These are phyloP conservation scores for Diaporthe capsici DNA, from an alignment of 2,329 filamentous ascomycete genomes.

Conservation along the genomic window DNA sequence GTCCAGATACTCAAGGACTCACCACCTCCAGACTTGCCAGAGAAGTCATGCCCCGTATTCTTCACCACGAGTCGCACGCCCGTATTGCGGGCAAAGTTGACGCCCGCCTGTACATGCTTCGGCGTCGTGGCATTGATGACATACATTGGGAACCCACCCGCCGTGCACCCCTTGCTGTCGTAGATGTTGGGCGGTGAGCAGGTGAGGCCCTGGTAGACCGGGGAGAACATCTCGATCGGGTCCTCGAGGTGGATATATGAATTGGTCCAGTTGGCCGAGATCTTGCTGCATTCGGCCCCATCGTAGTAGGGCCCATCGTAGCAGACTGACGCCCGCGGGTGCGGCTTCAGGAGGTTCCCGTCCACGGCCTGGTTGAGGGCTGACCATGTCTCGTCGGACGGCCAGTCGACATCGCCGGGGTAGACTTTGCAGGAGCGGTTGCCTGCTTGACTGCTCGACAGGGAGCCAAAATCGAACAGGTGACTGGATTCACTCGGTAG, in stretches of 20 bases:
- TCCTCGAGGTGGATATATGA: constrained; percentile 52
- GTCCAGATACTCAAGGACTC: constrained; percentile 64
- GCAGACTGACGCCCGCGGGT: constrained; percentile 51
- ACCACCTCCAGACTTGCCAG: constrained; percentile 63
- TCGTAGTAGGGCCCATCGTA: constrained; percentile 48
- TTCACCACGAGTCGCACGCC: constrained; percentile 64
- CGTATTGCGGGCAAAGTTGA: constrained; percentile 57
- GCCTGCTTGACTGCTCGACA: too few relatives aligned
- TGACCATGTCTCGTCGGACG: constrained; percentile 49
- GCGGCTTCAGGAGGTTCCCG: constrained; percentile 51
- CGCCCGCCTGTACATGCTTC: constrained; percentile 53
- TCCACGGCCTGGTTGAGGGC: constrained; percentile 49
- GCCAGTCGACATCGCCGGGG: constrained; percentile 50
- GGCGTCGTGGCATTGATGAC: constrained; percentile 54
- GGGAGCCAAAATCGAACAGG: constrained; percentile 4
- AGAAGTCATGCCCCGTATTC: constrained; percentile 68
- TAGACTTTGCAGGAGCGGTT: constrained; percentile 47
- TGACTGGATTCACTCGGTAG: not conserved
- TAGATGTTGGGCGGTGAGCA: constrained; percentile 45
- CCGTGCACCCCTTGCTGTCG: constrained; percentile 50
- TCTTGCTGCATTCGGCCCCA: constrained; percentile 48
- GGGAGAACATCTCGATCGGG: constrained; percentile 49
- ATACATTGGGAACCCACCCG: constrained; percentile 54
- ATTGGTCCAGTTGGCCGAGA: constrained; percentile 48
- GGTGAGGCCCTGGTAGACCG: constrained; percentile 52